Conservation (phyloP, 2,329 filamentous ascomycete genomes). For the Hymenoscyphus occultus region DNA sequence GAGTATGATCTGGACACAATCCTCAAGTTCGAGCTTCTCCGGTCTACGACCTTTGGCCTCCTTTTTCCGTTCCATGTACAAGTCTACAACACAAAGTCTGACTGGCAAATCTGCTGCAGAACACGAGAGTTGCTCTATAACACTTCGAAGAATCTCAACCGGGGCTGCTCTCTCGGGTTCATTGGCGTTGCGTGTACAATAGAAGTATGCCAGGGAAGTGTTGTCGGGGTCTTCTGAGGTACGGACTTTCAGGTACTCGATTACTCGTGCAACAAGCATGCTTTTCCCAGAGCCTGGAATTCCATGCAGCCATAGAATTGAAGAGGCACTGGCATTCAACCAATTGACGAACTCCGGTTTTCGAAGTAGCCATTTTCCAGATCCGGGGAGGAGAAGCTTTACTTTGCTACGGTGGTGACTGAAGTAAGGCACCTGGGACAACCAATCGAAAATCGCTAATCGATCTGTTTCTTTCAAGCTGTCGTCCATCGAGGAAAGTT, state of each 20-base stretch:
- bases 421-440: constrained; percentile 11
- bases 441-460: constrained; percentile 15
- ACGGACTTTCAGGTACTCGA: constrained; percentile 8
- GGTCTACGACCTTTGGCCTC: constrained; percentile 4
- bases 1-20: constrained; percentile 11
- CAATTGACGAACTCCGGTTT: constrained; percentile 32
- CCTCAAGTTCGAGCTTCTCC: constrained; percentile 3
- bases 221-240: no score
- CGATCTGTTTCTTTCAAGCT: constrained; percentile 4
- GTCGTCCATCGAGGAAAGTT: neutral
- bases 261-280: constrained; percentile 29
- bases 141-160: constrained; percentile 24
- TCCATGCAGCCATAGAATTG: constrained; percentile 38
- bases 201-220: constrained; percentile 29
- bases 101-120: constrained; percentile 5
- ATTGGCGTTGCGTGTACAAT: constrained; percentile 29
- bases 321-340: constrained; percentile 34
- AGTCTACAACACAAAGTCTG: neutral
- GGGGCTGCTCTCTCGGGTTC: constrained; percentile 30
- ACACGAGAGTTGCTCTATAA: constrained; percentile 28
- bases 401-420: constrained; percentile 13
- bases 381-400: constrained; percentile 21
- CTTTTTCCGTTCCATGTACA: neutral
- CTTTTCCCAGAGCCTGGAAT: constrained; percentile 37
- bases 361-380: constrained; percentile 28